Percentiles rank a stretch among this genome's conserved stretches.
Conservation (phyloP, 345 rosid species). For the Pistacia integerrima region DNA sequence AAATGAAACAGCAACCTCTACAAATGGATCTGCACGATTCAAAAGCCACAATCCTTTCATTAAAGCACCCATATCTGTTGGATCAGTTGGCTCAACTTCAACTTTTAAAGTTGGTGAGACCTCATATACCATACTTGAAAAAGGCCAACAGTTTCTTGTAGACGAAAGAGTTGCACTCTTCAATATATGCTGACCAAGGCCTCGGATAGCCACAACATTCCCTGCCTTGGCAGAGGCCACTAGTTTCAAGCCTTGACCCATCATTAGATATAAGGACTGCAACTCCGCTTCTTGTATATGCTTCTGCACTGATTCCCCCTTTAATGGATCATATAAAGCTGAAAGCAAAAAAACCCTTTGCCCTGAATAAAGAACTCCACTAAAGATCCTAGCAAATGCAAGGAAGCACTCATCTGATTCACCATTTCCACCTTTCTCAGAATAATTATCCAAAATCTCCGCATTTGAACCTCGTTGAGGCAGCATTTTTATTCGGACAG, state of each 20-base stretch:
- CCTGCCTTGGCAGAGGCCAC: constrained; percentile 84
- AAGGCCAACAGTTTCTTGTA: constrained; percentile 87
- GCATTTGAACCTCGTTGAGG: constrained; percentile 73
- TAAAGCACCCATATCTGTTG: constrained; percentile 74
- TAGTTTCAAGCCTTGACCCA: constrained; percentile 90
- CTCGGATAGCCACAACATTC: constrained; percentile 83
- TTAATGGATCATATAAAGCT: constrained; percentile 80
- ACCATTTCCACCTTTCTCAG: constrained; percentile 49
- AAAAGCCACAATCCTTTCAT: constrained; percentile 85
- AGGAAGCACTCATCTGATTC: constrained; percentile 94
- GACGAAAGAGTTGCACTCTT: constrained; percentile 95
- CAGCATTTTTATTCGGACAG: constrained; percentile 73
- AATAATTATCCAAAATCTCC: constrained; percentile 54
- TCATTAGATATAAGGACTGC: constrained; percentile 88
- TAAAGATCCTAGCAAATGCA: constrained; percentile 94
- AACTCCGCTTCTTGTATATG: constrained; percentile 85
- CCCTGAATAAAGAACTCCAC: constrained; percentile 69
- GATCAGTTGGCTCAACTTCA: constrained; percentile 92
- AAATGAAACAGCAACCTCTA: constrained; percentile 84
- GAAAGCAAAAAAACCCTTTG: constrained; percentile 78
- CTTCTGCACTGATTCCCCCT: constrained; percentile 67
- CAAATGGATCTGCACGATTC: constrained; percentile 92
- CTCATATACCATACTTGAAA: constrained; percentile 91
- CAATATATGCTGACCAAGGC: constrained; percentile 90
- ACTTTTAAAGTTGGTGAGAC: constrained; percentile 90